Percentiles rank a stretch among this genome's conserved stretches.
phyloP scores from a whole-genome alignment of 1,284 basidiomycete genomes.

The Trametes hirsuta region DNA sequence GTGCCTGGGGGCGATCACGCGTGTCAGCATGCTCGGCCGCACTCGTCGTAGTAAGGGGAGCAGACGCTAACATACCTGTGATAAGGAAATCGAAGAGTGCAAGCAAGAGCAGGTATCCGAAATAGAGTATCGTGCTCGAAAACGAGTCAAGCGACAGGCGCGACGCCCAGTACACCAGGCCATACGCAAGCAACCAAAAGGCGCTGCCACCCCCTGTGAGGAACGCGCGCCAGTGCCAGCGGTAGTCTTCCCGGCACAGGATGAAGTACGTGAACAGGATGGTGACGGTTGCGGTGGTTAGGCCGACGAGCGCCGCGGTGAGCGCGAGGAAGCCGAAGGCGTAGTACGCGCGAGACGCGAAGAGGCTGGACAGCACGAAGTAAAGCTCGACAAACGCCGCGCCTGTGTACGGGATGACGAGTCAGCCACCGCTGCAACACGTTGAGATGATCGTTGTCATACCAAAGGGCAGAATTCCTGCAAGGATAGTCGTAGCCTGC shows the following conservation, averaged over 20 bases:
- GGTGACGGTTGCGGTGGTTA: constrained; percentile 90
- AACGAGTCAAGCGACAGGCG: constrained; percentile 85
- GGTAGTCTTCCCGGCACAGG: constrained; percentile 95
- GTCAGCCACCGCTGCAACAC: background rate
- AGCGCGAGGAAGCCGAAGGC: constrained; percentile 95
- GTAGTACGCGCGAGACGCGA: constrained; percentile 93
- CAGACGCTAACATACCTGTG: constrained; percentile 58
- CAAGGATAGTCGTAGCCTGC: constrained; percentile 79
- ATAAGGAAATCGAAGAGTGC: constrained; percentile 87
- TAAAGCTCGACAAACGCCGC: constrained; percentile 97
- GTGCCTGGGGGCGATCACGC: constrained; percentile 51
- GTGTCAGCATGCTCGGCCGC: constrained; percentile 1
- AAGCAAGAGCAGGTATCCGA: constrained; percentile 90
- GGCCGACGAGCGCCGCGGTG: constrained; percentile 81
- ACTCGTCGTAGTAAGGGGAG: background rate
- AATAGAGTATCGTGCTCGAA: constrained; percentile 84
- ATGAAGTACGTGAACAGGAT: constrained; percentile 93
- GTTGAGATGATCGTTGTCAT: constrained; percentile 18
- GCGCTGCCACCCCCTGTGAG: constrained; percentile 93
- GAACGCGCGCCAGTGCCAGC: constrained; percentile 98
- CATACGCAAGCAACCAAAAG: constrained; percentile 90
- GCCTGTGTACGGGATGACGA: constrained; percentile 43
- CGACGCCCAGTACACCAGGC: constrained; percentile 87
- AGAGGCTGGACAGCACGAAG: constrained; percentile 91
- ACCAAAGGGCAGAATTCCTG: constrained; percentile 94